Evolutionary conservation across 2,329 filamentous ascomycete genomes (phyloP), one percentile per base, ranked within the genome.

Genomic region (Penicillium griseofulvum): DNA sequence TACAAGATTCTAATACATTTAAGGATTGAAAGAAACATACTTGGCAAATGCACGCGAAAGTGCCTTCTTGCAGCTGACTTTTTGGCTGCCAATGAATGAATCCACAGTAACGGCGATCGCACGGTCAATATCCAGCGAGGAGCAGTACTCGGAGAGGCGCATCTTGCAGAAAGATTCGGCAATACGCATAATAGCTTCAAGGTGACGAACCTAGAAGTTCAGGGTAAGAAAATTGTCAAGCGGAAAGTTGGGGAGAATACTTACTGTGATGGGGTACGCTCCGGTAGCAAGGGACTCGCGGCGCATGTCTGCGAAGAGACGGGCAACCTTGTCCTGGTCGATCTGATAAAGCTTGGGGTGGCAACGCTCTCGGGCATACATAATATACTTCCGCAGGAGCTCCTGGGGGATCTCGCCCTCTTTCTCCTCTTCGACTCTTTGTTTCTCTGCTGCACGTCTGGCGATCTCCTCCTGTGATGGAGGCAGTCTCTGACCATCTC

Each of bases 181-280:
- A 69, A 96, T 96, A 69, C 94, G 90, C 78, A 99, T 95, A 69
- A 97, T 97, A 59, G 93, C 93, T 82, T 99, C 94, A 33, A 99
- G 81, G 78, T 99, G 94, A 80, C 94, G 92, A 62, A 97, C 90
- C 91, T 96, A 62, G 44, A 17, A 19, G 26, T 36, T 29, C 16
- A 1, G 49, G 49, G 53, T 58, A 34, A 56, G 60, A 41, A 46
- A 46, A 42, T 19, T 7, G 26, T 42, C 26, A n/a, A 22, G n/a
- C 12, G 33, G 7, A 14, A 38, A 11, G 4, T 14, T 31, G 8
- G 24, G 36, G 26, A 24, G 16, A 33, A 31, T 22, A 81, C 90
- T 78, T 82, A 97, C 94, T 26, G 94, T 99, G 60, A 99, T 99
- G 5, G 94, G 94, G 73, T 97, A 99, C 22, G 93, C 94, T 22